These are phyloP conservation scores for Anthoceros angustus DNA, from an alignment of 225 moss, liverwort and hornwort species.

Conservation along the genomic window DNA sequence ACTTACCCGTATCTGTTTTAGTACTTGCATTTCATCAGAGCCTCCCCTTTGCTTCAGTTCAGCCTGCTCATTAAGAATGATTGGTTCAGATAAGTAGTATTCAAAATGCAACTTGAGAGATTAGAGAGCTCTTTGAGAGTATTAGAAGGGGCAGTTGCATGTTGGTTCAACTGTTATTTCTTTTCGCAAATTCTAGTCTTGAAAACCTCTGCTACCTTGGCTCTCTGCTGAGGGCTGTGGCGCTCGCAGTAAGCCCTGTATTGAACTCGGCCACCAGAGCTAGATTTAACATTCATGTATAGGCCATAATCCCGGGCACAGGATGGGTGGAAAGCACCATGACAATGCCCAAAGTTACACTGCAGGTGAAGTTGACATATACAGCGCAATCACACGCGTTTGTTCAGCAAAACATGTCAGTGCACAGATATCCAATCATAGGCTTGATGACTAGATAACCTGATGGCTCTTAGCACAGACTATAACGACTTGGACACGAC, in stretches of 20 bases:
- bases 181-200: neutral
- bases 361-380: conserved; percentile 16
- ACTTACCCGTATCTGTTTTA: conserved; percentile 44
- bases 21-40: conserved; percentile 37
- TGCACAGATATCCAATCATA: neutral
- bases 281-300: conserved; percentile 40
- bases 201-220: conserved; percentile 25
- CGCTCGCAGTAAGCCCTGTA: conserved; percentile 60
- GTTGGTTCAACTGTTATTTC: neutral
- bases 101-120: no score
- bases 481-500: no score
- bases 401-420: conserved; percentile 3
- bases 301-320: conserved; percentile 47
- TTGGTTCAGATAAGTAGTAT: no score
- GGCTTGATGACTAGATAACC: neutral
- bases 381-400: neutral
- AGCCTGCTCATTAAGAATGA: conserved; percentile 43
- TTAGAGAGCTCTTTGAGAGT: no score
- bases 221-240: conserved; percentile 49
- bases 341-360: conserved; percentile 67
- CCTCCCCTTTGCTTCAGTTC: conserved; percentile 51
- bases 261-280: conserved; percentile 46
- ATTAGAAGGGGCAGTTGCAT: no score
- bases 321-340: conserved; percentile 54
- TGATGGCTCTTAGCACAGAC: neutral